Conservation (phyloP, 257 asterid species). For the Osmanthus fragrans region DNA sequence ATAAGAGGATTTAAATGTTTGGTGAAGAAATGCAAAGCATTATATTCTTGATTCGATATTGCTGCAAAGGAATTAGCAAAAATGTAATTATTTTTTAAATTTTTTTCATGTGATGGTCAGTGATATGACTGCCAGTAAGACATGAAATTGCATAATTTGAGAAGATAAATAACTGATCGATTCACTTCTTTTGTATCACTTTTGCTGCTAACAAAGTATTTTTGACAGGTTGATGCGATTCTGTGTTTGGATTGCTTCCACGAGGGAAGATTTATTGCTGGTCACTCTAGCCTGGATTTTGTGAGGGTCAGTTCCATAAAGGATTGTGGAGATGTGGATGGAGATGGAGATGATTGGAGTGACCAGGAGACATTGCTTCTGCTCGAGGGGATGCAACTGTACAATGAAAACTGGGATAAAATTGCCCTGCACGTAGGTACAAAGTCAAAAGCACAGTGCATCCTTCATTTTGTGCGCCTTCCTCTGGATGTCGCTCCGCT, state of each 20-base stretch:
- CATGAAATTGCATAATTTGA: neutral
- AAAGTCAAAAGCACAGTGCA: constrained; percentile 60
- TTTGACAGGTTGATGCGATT: constrained; percentile 69
- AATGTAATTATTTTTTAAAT: neutral
- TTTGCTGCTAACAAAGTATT: constrained; percentile 15
- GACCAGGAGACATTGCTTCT: constrained; percentile 84
- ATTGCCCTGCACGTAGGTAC: constrained; percentile 52
- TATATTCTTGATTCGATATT: neutral
- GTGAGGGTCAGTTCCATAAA: constrained; percentile 61
- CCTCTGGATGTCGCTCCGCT: constrained; percentile 47
- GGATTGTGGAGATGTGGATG: constrained; percentile 67
- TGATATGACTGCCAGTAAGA: neutral
- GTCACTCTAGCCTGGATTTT: constrained; percentile 92
- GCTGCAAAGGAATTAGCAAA: neutral
- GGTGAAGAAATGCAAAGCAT: neutral
- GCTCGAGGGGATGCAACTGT: constrained; percentile 82
- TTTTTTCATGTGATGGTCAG: neutral
- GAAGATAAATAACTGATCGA: neutral
- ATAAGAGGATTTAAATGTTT: neutral
- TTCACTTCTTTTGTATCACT: neutral
- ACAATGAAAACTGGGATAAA: constrained; percentile 70
- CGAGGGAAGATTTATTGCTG: constrained; percentile 79
- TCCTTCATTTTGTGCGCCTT: constrained; percentile 53
- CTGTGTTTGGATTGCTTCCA: constrained; percentile 85
- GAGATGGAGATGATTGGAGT: constrained; percentile 86